Evolutionary conservation across 202 grass and related monocot species (phyloP), one percentile per base, ranked within the genome.

Genomic region (Miscanthus sacchariflorus): DNA sequence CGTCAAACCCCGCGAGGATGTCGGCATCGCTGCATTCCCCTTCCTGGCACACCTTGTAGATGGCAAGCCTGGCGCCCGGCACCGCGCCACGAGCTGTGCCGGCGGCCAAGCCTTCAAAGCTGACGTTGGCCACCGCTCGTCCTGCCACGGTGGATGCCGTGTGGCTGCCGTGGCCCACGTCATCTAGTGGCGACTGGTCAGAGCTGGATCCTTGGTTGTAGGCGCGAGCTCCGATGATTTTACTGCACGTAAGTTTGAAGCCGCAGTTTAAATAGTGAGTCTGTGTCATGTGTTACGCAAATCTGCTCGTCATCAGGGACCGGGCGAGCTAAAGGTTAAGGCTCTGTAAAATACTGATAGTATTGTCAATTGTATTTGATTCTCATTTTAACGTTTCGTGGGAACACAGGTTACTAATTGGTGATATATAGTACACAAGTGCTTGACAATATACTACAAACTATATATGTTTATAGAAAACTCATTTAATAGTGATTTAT

Each of bases 21-120:
- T 75, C 77, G 0, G 69, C 67, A 0, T 25, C 54, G 6, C 13
- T 0, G 56, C 88, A 83, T 2, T 2, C 35, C 0, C 9, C 46
- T 3, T 17, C 68, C 43, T 36, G 52, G 52, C 91, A 90, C 6
- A 93, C 85, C 74, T 93, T 90, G 81, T 93, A 93, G 28, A 90
- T 9, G 18, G 85, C 91, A 2, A 93, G 70, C 52, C 87, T 59
- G 1, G 88, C 91, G 0, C 81, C 74, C 0, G 91, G 88, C 43
- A 83, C 88, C 0, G 75, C 83, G 1, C 88, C 88, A 0, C 76
- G 13, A 5, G 81, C 85, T 0, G 81, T 85, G 40, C 91, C 88
- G 0, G 25, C 33, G 0, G 84, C 89, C 1, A 68, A 19, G 23
- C 84, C 80, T 12, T 10, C 46, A 2, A 87, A 15, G 78, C 67